Base-by-base conservation (phyloP, 2,329 filamentous ascomycete genomes). In the Graphiopsis chlorocephala region DNA sequence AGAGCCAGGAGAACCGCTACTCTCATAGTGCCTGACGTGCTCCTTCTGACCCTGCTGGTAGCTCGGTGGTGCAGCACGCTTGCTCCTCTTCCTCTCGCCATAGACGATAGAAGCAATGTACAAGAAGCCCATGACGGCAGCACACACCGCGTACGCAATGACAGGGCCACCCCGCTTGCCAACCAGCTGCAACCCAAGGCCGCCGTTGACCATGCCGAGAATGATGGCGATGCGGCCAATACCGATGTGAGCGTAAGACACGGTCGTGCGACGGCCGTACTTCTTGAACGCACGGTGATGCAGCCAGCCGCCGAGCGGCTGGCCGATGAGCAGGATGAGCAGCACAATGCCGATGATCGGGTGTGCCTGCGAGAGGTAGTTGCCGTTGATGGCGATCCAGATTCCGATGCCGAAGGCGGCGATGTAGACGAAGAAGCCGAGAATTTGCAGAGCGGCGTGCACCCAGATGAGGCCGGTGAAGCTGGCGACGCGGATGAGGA, bases 121-220 rank as follows among this genome's bases (percentile, higher is more conserved):
- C 3, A 75, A 64, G 4, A 80, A 38, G 25, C 76, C 82, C 64
- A 86, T 75, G 14, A 85, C 63, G 2, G 75, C 83, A 31, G 82
- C 81, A 61, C 85, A 71, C 5, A 85, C 79, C 3, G 77, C 77
- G 67, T 85, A 85, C 0, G 78, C 81, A 65, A 84, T 82, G 62
- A 63, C 33, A 59, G 38, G 14, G 56, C 61, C 29, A 68, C 71
- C 53, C 76, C 76, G 45, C 10, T 7, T 26, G 14, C 79, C 76
- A 2, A 82, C 80, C 20, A 84, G 74, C 64, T 76, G 73, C 42
- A 86, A 78, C 0, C 85, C 85, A 0, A 86, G 72, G 0, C 84
- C 85, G n/a, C 83, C 85, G 69, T 86, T 86, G 71, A 86, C 77
- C 64, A 86, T 82, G 3, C 82, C 85, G 0, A 86, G 73, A 0